Conservation (phyloP, 1,284 basidiomycete genomes). For the Ceratobasidium theobromae region DNA sequence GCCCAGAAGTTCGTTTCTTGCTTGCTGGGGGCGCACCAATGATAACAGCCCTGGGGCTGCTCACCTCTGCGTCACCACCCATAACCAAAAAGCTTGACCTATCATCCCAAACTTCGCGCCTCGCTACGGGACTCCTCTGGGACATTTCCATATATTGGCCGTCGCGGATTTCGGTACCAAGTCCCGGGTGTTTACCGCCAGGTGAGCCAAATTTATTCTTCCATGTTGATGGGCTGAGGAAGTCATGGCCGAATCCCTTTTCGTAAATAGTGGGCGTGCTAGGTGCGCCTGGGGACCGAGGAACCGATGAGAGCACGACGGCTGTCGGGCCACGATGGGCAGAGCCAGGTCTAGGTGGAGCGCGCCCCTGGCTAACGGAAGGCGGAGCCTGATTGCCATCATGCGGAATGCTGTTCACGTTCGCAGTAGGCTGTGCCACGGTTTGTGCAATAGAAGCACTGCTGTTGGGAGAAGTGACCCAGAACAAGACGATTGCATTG, state of each 20-base stretch:
- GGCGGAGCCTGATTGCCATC: neutral
- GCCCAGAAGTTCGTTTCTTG: slow-evolving; percentile 8
- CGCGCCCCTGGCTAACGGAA: neutral
- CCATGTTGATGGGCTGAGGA: slow-evolving; percentile 12
- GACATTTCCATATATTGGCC: slow-evolving; percentile 2
- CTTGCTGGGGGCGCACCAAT: slow-evolving; percentile 19
- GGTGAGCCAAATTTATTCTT: neutral
- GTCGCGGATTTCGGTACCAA: neutral
- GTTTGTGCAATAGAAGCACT: neutral
- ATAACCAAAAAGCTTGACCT: neutral
- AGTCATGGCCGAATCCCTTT: slow-evolving; percentile 1
- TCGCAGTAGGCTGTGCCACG: slow-evolving; percentile 1
- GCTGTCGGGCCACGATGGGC: neutral
- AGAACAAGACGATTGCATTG: slow-evolving; percentile 49
- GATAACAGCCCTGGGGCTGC: neutral
- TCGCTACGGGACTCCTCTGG: neutral
- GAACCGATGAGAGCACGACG: slow-evolving; percentile 2
- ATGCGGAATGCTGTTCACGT: too few species aligned
- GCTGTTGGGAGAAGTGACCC: slow-evolving; percentile 42
- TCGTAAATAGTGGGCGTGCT: slow-evolving; percentile 9
- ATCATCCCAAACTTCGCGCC: slow-evolving; percentile 25
- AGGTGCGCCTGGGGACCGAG: slow-evolving; percentile 11
- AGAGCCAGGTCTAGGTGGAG: neutral
- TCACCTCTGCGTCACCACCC: neutral
- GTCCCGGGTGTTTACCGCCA: neutral